Conservation (phyloP, 208 protist genomes). For the Kentomonas sorsogonicus region DNA sequence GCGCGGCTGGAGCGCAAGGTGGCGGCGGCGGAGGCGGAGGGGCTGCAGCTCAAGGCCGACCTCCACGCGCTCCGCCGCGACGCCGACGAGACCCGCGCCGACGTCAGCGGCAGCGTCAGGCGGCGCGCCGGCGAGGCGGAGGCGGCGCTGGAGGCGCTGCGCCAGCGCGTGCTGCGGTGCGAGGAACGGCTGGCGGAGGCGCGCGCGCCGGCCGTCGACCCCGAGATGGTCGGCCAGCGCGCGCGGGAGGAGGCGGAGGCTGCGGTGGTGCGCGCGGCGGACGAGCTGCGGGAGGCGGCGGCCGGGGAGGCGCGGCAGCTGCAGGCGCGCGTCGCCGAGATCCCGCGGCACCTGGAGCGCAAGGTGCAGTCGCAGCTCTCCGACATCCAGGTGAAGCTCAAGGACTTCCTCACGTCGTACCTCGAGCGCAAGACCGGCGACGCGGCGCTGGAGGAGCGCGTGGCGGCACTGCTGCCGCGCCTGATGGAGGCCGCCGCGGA, state of each 20-base stretch:
- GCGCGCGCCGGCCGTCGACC: no score
- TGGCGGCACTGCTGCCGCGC: neutral
- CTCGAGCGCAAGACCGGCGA: neutral
- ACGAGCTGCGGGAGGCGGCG: constrained; percentile 11
- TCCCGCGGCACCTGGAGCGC: constrained; percentile 26
- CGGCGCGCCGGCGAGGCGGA: no score
- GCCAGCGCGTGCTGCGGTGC: neutral
- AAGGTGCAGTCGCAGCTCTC: constrained; percentile 13
- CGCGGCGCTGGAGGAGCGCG: constrained; percentile 5
- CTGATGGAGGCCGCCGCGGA: neutral
- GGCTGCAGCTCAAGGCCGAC: neutral
- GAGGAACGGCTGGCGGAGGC: neutral
- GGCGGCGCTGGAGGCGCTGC: neutral
- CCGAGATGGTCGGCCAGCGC: neutral
- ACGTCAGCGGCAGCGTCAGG: neutral
- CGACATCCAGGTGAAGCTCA: constrained; percentile 15
- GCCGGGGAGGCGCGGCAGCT: constrained; percentile 13
- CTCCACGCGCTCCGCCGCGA: neutral
- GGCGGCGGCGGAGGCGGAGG: no score
- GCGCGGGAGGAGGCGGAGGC: neutral
- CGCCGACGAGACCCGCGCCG: neutral
- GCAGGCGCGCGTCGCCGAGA: constrained; percentile 14
- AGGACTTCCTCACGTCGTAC: constrained; percentile 1
- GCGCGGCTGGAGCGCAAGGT: neutral
- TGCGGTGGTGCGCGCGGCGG: neutral